Base-by-base conservation (phyloP, 768 basidiomycete species). In the Stropharia rugosoannulata region DNA sequence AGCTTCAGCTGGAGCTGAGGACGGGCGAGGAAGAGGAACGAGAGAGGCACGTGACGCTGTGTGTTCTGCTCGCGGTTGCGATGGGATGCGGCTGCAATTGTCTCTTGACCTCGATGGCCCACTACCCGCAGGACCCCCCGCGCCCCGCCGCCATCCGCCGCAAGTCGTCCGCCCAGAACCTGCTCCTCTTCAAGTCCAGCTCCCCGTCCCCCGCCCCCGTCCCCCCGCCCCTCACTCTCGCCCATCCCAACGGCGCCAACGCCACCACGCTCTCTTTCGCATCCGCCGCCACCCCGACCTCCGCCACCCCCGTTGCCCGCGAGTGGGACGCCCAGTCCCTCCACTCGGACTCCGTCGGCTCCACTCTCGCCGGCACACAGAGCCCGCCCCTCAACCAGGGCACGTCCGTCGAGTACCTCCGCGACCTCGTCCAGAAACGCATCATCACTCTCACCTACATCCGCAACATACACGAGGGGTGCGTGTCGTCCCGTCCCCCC, bases 381-480 rank as follows among this genome's bases (percentile, higher is more conserved):
- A 79, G 76, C 60, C 78, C 81, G 2, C 75, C 81, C 49, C 67
- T 81, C 22, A 68, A 70, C 3, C 87, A 85, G 67, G 87, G 86
- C 12, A 87, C 89, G 27, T 86, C 87, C 8, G 80, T 89, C 54
- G 92, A 94, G 66, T 86, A 87, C 65, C 75, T 94, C 55, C 74
- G 92, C 51, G 90, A 90, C 64, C 73, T 91, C 47, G 83, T 93
- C 8, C 85, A 88, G 75, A 94, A 93, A 75, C 78, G 93, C 58
- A 87, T 94, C 54, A 80, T 90, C 64, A 92, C 92, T 18, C 75
- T 94, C 62, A 93, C 89, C 0, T 94, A 95, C 68, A 76, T 94
- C 69, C 81, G 90, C 61, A 90, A 84, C 63, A 86, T 92, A 32
- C 89, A 93, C 60, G 90, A 93, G 70, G 93, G 93, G 89, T 93